Conservation (phyloP, 805 yeast species). For the Metschnikowia borealis region DNA sequence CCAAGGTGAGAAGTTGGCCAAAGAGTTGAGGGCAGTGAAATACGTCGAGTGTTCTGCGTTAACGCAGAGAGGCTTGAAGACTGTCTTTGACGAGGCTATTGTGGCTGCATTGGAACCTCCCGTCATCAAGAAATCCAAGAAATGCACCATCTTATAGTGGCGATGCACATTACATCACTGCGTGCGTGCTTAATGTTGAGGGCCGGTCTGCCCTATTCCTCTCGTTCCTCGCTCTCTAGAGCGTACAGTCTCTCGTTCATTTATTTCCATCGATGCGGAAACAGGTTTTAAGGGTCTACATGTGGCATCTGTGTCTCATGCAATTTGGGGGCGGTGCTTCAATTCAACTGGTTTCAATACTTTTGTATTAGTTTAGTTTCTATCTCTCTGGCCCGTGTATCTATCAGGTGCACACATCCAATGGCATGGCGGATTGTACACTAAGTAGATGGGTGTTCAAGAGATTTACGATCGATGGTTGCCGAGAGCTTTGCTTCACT, state of each 20-base stretch:
- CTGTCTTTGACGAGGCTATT: conserved; percentile 97
- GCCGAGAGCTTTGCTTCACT: too few species aligned
- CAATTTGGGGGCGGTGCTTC: conserved; percentile 2
- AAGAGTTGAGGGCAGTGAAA: conserved; percentile 91
- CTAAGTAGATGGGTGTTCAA: background rate
- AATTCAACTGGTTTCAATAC: conserved; percentile 4
- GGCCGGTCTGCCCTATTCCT: background rate
- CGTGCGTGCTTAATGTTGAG: background rate
- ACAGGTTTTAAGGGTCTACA: conserved; percentile 4
- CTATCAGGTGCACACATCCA: background rate
- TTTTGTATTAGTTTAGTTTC: conserved; percentile 3
- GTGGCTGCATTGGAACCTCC: conserved; percentile 98
- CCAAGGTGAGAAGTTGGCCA: conserved; percentile 89
- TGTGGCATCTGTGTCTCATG: conserved; percentile 4
- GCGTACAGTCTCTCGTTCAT: conserved; percentile 3
- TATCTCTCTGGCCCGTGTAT: conserved; percentile 2
- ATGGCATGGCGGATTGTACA: background rate
- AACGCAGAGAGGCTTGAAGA: conserved; percentile 94
- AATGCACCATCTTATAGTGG: conserved; percentile 74
- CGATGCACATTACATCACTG: background rate
- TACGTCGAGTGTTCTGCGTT: conserved; percentile 97
- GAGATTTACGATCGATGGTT: background rate
- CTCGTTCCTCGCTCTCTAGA: conserved; percentile 1
- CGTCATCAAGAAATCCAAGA: conserved; percentile 72
- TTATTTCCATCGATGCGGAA: conserved; percentile 1